Conservation (phyloP, 148 eudicot species). For the Amaranthus hypochondriacus region DNA sequence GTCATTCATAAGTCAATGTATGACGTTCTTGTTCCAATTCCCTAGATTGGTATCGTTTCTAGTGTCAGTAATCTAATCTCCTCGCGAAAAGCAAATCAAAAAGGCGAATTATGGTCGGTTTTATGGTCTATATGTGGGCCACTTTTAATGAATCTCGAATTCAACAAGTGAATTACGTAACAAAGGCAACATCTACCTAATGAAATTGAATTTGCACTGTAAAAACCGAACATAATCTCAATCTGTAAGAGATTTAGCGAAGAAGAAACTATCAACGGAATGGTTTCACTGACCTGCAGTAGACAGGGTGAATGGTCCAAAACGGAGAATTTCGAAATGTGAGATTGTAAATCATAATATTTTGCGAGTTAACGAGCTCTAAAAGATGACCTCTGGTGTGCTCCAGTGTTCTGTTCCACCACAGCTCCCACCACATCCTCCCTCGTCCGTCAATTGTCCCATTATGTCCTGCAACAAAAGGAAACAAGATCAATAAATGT, state of each 20-base stretch:
- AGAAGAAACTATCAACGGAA: not conserved
- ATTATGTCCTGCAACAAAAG: constrained; percentile 53
- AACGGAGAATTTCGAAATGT: constrained; percentile 92
- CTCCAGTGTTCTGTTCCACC: constrained; percentile 94
- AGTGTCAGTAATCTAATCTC: too few species aligned
- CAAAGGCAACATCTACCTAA: too few species aligned
- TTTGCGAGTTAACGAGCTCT: constrained; percentile 74
- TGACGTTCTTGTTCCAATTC: too few species aligned
- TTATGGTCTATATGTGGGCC: too few species aligned
- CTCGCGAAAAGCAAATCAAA: too few species aligned
- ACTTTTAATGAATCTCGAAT: too few species aligned
- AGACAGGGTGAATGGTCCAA: constrained; percentile 98
- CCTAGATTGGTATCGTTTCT: too few species aligned
- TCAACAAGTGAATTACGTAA: too few species aligned
- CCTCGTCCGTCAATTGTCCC: constrained; percentile 97
- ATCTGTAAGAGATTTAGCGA: not conserved
- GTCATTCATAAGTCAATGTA: too few species aligned
- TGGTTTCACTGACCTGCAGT: constrained; percentile 62
- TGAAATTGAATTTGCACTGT: too few species aligned
- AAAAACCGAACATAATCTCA: too few species aligned
- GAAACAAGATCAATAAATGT: constrained; percentile 20
- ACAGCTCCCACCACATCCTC: constrained; percentile 96
- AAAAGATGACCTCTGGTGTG: constrained; percentile 97
- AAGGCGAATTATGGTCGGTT: too few species aligned
- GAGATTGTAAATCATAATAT: constrained; percentile 83